A percentile compares a stretch with the other conserved stretches of the same genome.
These are phyloP conservation scores for Stemphylium vesicarium DNA, from an alignment of 2,329 filamentous ascomycete genomes.

Conservation along the genomic window DNA sequence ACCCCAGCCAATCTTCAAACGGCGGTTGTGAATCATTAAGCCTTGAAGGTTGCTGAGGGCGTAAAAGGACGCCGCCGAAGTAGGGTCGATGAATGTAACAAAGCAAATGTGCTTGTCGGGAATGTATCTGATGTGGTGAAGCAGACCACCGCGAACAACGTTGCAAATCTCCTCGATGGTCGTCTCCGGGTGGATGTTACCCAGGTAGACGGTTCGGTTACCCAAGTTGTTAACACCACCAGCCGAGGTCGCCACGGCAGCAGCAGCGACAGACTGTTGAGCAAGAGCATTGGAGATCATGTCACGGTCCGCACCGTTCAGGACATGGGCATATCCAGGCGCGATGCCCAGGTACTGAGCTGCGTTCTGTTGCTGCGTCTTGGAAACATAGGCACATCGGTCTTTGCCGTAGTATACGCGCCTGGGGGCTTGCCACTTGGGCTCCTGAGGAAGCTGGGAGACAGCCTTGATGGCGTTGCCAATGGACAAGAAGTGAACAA, in stretches of 20 bases:
- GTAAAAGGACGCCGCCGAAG: conserved; percentile 96
- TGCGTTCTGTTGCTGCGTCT: conserved; percentile 99
- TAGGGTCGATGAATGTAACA: conserved; percentile 98
- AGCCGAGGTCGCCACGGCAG: conserved; percentile 93
- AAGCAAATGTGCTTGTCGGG: conserved; percentile 99
- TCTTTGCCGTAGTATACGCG: conserved; percentile 99
- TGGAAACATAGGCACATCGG: conserved; percentile 96
- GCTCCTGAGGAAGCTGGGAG: conserved; percentile 91
- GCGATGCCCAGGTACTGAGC: conserved; percentile 98
- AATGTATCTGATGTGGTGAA: conserved; percentile 98
- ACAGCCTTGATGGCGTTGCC: conserved; percentile 99
- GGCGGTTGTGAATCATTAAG: conserved; percentile 98
- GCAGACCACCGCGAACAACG: conserved; percentile 89
- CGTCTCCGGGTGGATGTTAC: conserved; percentile 98
- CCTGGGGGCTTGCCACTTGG: conserved; percentile 94
- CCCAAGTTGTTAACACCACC: conserved; percentile 97
- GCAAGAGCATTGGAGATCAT: conserved; percentile 95
- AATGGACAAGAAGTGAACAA: conserved; percentile 96
- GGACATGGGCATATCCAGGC: conserved; percentile 92
- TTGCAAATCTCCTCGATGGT: conserved; percentile 99
- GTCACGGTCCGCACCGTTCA: conserved; percentile 95
- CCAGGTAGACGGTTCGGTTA: conserved; percentile 96
- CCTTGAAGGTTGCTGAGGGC: conserved; percentile 96
- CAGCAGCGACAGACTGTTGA: conserved; percentile 96
- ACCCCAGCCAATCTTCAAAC: conserved; percentile 98